phyloP scores from a whole-genome alignment of 2,329 filamentous ascomycete species.

The Emmonsiellopsis sp. region DNA sequence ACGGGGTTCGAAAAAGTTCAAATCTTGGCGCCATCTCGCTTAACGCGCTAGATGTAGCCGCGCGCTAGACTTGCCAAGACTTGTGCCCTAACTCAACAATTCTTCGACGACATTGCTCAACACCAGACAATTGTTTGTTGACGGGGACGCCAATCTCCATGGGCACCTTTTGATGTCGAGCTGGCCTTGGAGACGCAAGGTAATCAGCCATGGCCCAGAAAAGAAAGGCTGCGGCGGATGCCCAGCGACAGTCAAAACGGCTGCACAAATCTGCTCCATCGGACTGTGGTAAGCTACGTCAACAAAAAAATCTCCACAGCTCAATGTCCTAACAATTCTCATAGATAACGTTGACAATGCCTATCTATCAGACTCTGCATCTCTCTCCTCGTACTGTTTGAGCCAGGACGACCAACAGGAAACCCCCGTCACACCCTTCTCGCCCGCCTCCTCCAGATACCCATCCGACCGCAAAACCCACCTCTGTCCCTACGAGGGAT shows the following conservation, averaged over 20 bases:
- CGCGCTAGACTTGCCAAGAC: conserved; percentile 5
- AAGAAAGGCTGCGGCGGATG: conserved; percentile 24
- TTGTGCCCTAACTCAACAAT: not conserved
- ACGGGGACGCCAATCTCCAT: not conserved
- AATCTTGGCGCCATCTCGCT: not conserved
- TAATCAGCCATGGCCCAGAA: conserved; percentile 26
- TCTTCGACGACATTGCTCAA: not conserved
- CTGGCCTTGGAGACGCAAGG: not conserved
- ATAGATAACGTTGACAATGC: conserved; percentile 26
- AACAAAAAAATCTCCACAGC: conserved; percentile 18
- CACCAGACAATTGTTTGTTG: not conserved
- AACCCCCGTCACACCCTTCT: conserved; percentile 44
- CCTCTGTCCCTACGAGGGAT: conserved; percentile 63
- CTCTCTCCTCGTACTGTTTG: conserved; percentile 20
- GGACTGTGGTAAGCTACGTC: conserved; percentile 19
- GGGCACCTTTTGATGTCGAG: not conserved
- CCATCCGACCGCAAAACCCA: conserved; percentile 70
- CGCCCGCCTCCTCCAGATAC: conserved; percentile 36
- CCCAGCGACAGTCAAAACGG: conserved; percentile 21
- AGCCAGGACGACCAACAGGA: conserved; percentile 27
- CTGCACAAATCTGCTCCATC: conserved; percentile 20
- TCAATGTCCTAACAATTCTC: conserved; percentile 34
- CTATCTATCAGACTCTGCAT: conserved; percentile 25
- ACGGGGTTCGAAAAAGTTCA: not conserved
- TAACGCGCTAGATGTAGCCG: not conserved